A percentile compares a stretch with the other conserved stretches of the same genome.
These are phyloP conservation scores for Hyphopichia fennica DNA, from an alignment of 1,139 yeast species.

Conservation along the genomic window DNA sequence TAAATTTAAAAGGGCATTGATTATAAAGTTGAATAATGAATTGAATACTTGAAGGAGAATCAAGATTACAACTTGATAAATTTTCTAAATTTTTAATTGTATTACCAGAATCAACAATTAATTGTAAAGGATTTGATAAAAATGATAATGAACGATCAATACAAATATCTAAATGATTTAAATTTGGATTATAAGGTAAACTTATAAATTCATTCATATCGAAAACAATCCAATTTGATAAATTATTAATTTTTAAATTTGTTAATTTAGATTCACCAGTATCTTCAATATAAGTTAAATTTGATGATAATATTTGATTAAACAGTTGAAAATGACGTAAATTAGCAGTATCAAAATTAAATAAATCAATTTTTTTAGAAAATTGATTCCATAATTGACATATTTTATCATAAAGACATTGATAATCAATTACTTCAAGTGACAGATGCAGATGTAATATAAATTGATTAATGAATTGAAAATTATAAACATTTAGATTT, in stretches of 20 bases:
- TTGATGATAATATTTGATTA: slow-evolving; percentile 14
- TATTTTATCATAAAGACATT: slow-evolving; percentile 15
- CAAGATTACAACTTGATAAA: slow-evolving; percentile 16
- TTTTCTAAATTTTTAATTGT: slow-evolving; percentile 10
- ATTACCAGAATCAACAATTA: neutral
- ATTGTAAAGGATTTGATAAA: neutral
- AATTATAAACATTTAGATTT: slow-evolving; percentile 12
- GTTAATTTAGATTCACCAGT: neutral
- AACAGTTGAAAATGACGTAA: slow-evolving; percentile 19
- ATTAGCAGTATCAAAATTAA: slow-evolving; percentile 22
- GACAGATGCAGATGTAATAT: slow-evolving; percentile 21
- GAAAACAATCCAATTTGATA: slow-evolving; percentile 23
- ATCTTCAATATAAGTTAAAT: slow-evolving; percentile 14
- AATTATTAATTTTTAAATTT: slow-evolving; percentile 14
- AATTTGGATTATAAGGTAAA: slow-evolving; percentile 18
- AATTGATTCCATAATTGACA: slow-evolving; percentile 15
- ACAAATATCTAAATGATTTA: slow-evolving; percentile 19
- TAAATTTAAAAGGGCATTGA: slow-evolving; percentile 1
- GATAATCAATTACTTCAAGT: slow-evolving; percentile 16
- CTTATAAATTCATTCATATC: slow-evolving; percentile 19
- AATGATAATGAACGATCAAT: slow-evolving; percentile 10
- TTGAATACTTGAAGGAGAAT: slow-evolving; percentile 19
- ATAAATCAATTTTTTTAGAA: slow-evolving; percentile 12
- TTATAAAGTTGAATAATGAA: slow-evolving; percentile 8
- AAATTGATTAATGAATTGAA: slow-evolving; percentile 14